Evolutionary conservation across 495 filamentous ascomycete species (phyloP).

Genomic region (Parachaetomium inaequale): DNA sequence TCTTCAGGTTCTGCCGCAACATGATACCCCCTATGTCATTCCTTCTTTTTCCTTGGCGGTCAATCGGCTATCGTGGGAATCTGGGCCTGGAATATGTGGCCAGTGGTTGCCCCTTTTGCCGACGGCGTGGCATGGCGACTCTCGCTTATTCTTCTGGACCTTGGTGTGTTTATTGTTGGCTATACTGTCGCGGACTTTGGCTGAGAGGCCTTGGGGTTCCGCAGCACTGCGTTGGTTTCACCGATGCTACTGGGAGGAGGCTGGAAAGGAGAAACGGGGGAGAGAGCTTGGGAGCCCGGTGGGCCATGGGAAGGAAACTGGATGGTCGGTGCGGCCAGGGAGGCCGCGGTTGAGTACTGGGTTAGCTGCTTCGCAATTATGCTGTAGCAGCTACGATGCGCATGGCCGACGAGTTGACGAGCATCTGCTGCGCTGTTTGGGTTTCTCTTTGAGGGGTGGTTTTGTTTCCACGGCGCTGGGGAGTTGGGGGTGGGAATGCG

Average conservation of each 20-base stretch:
- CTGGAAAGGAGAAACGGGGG: background rate
- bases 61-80: too few relatives aligned
- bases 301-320: background rate
- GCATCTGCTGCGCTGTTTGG: background rate
- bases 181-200: background rate
- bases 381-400: background rate
- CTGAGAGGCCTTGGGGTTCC: background rate
- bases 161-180: background rate
- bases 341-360: background rate
- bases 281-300: background rate
- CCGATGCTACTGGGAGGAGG: background rate
- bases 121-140: background rate
- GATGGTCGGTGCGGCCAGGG: background rate
- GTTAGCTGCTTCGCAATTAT: background rate
- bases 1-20: background rate
- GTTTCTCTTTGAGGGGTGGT: background rate
- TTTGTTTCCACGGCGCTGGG: background rate
- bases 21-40: conserved; percentile 9
- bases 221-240: background rate
- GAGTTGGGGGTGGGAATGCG: background rate
- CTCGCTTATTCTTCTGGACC: background rate
- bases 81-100: background rate
- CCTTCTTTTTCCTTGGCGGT: background rate
- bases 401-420: conserved; percentile 1
- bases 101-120: background rate